phyloP scores from a whole-genome alignment of 495 filamentous ascomycete species.

The Geopyxis carbonaria region DNA sequence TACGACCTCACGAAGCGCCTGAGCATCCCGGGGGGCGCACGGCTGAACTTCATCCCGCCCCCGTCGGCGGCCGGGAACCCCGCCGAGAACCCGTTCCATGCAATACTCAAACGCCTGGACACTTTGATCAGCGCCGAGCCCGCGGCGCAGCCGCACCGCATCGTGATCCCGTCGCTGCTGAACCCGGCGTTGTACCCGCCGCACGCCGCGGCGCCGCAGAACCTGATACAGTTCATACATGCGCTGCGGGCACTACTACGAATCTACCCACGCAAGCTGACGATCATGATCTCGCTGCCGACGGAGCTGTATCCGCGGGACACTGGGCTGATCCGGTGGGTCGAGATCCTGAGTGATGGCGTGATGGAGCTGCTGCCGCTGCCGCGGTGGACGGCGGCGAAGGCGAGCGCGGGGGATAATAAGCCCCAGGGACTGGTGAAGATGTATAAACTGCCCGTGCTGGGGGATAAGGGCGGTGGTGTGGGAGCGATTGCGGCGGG shows the following conservation, averaged over 20 bases:
- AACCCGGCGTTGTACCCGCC: slow-evolving; percentile 67
- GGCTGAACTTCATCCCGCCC: slow-evolving; percentile 40
- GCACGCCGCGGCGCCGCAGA: slow-evolving; percentile 44
- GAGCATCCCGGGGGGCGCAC: slow-evolving; percentile 35
- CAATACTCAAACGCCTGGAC: slow-evolving; percentile 44
- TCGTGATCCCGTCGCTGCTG: slow-evolving; percentile 68
- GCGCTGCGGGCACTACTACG: slow-evolving; percentile 57
- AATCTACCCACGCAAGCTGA: slow-evolving; percentile 45
- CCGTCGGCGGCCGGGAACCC: slow-evolving; percentile 4
- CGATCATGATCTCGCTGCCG: slow-evolving; percentile 61
- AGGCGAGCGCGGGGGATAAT: slow-evolving; percentile 6
- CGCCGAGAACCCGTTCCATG: slow-evolving; percentile 39
- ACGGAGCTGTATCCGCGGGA: slow-evolving; percentile 64
- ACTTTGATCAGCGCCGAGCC: slow-evolving; percentile 40
- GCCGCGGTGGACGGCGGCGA: slow-evolving; percentile 26
- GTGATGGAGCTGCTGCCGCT: slow-evolving; percentile 81
- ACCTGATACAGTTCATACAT: slow-evolving; percentile 72
- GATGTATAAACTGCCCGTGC: slow-evolving; percentile 63
- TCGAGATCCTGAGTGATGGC: slow-evolving; percentile 69
- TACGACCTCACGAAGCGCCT: slow-evolving; percentile 85
- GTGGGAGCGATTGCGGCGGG: slow-evolving; percentile 43
- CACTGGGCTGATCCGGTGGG: slow-evolving; percentile 68
- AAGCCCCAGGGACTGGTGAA: slow-evolving; percentile 76
- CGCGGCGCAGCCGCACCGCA: slow-evolving; percentile 51
- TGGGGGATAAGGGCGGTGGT: slow-evolving; percentile 72